phyloP scores from a whole-genome alignment of 257 asterid genomes.

The Salvia hispanica region DNA sequence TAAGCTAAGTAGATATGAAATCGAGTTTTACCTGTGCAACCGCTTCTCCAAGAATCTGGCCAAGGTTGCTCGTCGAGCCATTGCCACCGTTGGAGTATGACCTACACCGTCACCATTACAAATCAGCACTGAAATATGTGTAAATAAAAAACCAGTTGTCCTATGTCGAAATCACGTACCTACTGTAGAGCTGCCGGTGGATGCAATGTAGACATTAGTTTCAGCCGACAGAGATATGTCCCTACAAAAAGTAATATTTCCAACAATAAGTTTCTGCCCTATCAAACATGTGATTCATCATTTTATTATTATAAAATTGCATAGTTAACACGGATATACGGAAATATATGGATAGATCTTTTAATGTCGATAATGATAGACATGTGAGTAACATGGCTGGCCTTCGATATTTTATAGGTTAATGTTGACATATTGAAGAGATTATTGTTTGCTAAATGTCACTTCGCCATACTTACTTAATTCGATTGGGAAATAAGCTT shows the following conservation, averaged over 20 bases:
- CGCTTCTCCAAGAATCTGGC: conserved; percentile 67
- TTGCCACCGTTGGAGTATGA: conserved; percentile 48
- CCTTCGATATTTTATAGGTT: no score
- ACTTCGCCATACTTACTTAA: not conserved
- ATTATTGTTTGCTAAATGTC: not conserved
- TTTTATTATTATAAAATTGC: no score
- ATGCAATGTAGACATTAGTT: not conserved
- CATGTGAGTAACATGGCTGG: no score
- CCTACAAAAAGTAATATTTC: conserved; percentile 27
- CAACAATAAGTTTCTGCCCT: conserved; percentile 1
- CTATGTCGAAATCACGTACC: not conserved
- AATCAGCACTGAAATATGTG: not conserved
- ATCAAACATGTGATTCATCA: not conserved
- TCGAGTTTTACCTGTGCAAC: conserved; percentile 40
- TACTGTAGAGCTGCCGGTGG: not conserved
- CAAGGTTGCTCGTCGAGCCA: conserved; percentile 64
- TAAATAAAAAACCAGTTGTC: no score
- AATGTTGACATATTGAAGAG: not conserved
- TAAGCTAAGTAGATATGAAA: no score
- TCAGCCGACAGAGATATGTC: conserved; percentile 34
- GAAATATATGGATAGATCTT: no score
- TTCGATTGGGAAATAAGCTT: not conserved
- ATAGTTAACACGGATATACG: no score
- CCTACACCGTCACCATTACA: conserved; percentile 1
- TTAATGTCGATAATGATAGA: no score